Conservation (phyloP, 768 basidiomycete genomes). For the Suillus subaureus region DNA sequence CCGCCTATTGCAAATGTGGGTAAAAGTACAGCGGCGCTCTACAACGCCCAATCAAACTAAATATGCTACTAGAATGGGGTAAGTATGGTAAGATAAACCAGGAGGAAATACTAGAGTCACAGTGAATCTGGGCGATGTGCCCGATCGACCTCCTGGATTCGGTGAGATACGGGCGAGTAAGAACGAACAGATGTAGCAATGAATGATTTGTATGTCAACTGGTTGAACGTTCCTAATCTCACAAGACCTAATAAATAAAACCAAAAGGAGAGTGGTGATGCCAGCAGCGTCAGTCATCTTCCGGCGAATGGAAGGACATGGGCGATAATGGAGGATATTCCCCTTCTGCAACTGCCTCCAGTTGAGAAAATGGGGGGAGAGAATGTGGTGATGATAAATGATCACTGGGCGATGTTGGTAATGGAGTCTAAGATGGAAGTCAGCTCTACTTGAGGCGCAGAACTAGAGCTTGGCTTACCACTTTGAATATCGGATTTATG, state of each 20-base stretch:
- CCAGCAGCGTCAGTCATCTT: slow-evolving; percentile 37
- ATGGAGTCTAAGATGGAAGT: slow-evolving; percentile 47
- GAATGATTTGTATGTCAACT: slow-evolving; percentile 21
- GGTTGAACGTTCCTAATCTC: slow-evolving; percentile 24
- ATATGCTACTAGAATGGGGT: slow-evolving; percentile 36
- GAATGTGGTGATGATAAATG: slow-evolving; percentile 45
- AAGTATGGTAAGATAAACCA: slow-evolving; percentile 32
- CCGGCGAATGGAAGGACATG: slow-evolving; percentile 67
- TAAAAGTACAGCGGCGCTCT: slow-evolving; percentile 37
- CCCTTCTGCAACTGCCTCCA: slow-evolving; percentile 83
- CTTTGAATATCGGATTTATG: slow-evolving; percentile 90
- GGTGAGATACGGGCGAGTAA: slow-evolving; percentile 24
- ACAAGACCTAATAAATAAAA: slow-evolving; percentile 24
- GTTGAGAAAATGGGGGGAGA: slow-evolving; percentile 77
- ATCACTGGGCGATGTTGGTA: slow-evolving; percentile 46
- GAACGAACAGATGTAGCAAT: slow-evolving; percentile 30
- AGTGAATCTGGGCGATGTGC: slow-evolving; percentile 11
- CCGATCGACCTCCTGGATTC: slow-evolving; percentile 12
- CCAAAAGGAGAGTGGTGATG: slow-evolving; percentile 21
- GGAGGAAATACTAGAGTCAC: slow-evolving; percentile 22
- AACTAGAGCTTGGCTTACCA: slow-evolving; percentile 55
- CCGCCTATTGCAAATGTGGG: slow-evolving; percentile 26
- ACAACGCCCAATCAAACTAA: slow-evolving; percentile 30
- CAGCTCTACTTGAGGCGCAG: slow-evolving; percentile 11
- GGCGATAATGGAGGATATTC: slow-evolving; percentile 74